A percentile compares a stretch with the other conserved stretches of the same genome.
Evolutionary conservation across 148 eudicot genomes (phyloP).

Genomic region (Mesembryanthemum crystallinum): DNA sequence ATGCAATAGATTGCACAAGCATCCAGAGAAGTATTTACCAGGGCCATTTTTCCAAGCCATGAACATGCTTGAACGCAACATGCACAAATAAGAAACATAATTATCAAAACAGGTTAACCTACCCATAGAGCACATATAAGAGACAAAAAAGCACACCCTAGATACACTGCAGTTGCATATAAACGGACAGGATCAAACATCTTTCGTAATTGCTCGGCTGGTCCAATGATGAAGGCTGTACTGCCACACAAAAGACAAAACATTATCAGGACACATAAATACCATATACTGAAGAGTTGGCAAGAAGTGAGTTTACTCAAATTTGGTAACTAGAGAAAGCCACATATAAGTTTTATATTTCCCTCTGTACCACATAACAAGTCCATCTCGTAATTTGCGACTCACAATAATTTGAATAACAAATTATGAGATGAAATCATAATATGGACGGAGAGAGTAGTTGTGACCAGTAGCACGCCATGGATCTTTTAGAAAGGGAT

Average conservation of each 20-base stretch:
- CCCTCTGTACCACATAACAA: no score
- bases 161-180: constrained; percentile 75
- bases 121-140: constrained; percentile 82
- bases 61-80: no score
- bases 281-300: not conserved
- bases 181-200: constrained; percentile 89
- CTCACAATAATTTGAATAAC: no score
- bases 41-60: no score
- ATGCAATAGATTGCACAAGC: not conserved
- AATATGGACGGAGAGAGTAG: no score
- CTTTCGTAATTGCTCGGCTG: constrained; percentile 71
- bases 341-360: not conserved
- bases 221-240: constrained; percentile 91
- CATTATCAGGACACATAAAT: constrained; percentile 15
- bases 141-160: constrained; percentile 70
- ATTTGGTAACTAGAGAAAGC: not conserved
- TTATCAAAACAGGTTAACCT: constrained; percentile 25
- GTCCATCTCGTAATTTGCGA: no score
- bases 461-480: no score
- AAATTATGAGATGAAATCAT: no score
- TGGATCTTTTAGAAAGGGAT: no score
- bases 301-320: not conserved
- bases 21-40: not conserved
- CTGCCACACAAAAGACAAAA: constrained; percentile 50
- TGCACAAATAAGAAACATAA: not conserved